These are phyloP conservation scores for Boletus subparvulus DNA, from an alignment of 768 basidiomycete genomes.

Conservation along the genomic window DNA sequence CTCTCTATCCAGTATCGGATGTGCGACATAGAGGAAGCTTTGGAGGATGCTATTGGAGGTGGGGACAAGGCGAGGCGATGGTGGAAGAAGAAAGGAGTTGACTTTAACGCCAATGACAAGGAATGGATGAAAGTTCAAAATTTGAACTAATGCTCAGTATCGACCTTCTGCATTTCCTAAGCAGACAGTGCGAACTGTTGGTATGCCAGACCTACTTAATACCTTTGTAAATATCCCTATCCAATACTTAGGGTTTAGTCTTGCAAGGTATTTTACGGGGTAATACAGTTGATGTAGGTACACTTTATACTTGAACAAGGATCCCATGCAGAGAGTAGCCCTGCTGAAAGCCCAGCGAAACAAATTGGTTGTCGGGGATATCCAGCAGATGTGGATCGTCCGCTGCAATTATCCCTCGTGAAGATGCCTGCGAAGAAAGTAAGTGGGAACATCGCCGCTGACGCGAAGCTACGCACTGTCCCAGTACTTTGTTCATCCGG, in stretches of 20 bases:
- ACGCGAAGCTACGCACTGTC: constrained; percentile 49
- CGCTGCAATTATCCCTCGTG: constrained; percentile 25
- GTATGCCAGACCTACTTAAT: neutral
- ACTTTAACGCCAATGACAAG: constrained; percentile 80
- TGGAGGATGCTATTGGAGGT: constrained; percentile 85
- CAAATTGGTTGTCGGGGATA: neutral
- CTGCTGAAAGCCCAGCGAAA: neutral
- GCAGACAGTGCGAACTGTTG: neutral
- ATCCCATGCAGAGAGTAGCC: neutral
- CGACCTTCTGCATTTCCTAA: neutral
- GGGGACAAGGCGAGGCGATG: constrained; percentile 72
- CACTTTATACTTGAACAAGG: constrained; percentile 8
- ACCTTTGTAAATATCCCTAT: neutral
- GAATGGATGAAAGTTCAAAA: constrained; percentile 87
- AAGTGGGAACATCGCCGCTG: neutral
- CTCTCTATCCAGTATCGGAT: constrained; percentile 82
- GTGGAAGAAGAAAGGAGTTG: constrained; percentile 81
- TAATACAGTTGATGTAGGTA: constrained; percentile 11
- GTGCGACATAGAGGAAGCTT: constrained; percentile 89
- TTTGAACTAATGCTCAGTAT: constrained; percentile 49
- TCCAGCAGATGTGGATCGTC: constrained; percentile 3
- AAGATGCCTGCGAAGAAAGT: constrained; percentile 27
- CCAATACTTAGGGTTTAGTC: constrained; percentile 5
- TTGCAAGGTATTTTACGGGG: constrained; percentile 7
- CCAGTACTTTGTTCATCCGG: constrained; percentile 89